These are phyloP conservation scores for Bolboschoenus planiculmis DNA, from an alignment of 176 grass and related monocot genomes.

Conservation along the genomic window DNA sequence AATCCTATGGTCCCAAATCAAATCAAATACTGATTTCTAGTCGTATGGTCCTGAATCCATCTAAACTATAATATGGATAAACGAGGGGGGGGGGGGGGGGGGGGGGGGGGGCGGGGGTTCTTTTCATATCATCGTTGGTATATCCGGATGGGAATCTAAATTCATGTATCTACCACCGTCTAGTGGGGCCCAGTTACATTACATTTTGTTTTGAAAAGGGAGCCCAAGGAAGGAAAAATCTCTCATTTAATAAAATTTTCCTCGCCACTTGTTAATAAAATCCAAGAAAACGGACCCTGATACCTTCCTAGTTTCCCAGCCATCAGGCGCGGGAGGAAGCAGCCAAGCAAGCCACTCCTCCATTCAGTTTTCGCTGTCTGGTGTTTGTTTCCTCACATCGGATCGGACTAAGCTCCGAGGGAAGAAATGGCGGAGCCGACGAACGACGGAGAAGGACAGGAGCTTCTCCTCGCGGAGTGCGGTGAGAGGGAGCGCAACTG, in stretches of 20 bases:
- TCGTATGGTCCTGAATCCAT: neutral
- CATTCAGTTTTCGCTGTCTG: neutral
- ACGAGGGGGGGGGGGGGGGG: neutral
- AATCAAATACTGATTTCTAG: neutral
- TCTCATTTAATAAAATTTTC: neutral
- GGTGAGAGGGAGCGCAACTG: slow-evolving; percentile 37
- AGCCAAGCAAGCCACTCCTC: neutral
- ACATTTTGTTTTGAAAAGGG: neutral
- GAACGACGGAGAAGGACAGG: slow-evolving; percentile 32
- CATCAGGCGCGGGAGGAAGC: neutral
- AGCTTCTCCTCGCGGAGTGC: slow-evolving; percentile 33
- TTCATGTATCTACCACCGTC: neutral
- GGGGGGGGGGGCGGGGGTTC: no score
- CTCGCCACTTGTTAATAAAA: neutral
- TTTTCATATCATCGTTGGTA: neutral
- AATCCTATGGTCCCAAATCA: no score
- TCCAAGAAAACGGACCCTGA: neutral
- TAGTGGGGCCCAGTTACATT: neutral
- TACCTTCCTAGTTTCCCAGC: neutral
- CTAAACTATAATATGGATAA: neutral
- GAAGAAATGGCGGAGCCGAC: slow-evolving; percentile 19
- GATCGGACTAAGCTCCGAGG: neutral
- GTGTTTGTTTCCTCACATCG: neutral
- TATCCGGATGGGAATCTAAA: neutral
- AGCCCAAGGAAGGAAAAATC: neutral